Evolutionary conservation across 2,329 filamentous ascomycete species (phyloP), one percentile per base, ranked within the genome.

Genomic region (Alternaria sp.): DNA sequence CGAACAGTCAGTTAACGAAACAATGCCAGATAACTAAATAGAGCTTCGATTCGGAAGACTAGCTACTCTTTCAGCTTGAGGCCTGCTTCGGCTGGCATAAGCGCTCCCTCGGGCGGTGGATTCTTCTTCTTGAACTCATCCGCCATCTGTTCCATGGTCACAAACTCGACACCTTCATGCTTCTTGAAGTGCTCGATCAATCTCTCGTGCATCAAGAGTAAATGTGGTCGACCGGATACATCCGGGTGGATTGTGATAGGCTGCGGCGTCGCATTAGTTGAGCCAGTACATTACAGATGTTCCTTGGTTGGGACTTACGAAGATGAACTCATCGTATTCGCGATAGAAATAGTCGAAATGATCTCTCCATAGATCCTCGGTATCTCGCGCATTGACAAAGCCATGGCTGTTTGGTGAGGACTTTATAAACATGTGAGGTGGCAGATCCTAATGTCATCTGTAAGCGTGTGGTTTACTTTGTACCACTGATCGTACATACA

Each of bases 231-330:
- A 0, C 90, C 90, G 40, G 68, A 72, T 17, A 76, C 75, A 62
- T 92, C 90, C 0, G 90, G 90, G 73, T 92, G 90, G 29, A 92
- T 88, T 0, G 89, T 92, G 70, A 92, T 88, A 0, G 90, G 89
- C 56, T 59, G 23, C 17, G n/a, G 9, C 0, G 1, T 31, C 13
- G 26, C n/a, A 21, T 54, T 37, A 53, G 54, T 31, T 26, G 5
- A n/a, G 33, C 54, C 59, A 26, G 24, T 13, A 29, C 5, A 10
- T 7, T 8, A 23, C 8, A 11, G n/a, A 21, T 48, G 6, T 9
- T 36, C 8, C 13, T 11, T 17, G 89, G 90, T 51, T 89, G 31
- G 8, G 4, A 57, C 68, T 67, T 56, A 70, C 68, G 65, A 92
- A 91, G 57, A 91, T 84, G 59, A 92, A 92, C 65, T 90, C 88